Evolutionary conservation across 75 land plant genomes (phyloP).

Genomic region (Pinus albicaulis): DNA sequence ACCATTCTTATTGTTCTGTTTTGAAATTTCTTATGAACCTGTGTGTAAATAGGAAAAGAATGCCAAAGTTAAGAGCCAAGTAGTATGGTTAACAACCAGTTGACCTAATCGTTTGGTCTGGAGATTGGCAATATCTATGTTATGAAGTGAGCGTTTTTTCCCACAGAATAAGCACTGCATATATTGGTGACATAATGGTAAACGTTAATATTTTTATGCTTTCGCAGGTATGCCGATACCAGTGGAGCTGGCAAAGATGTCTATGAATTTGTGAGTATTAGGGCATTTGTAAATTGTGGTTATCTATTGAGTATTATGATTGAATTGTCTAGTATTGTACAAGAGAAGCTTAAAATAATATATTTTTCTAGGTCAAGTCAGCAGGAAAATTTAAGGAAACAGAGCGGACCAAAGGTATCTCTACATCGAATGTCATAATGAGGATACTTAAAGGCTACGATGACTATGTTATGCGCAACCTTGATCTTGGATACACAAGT

Average conservation of each 20-base stretch:
- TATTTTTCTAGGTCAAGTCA: constrained; percentile 33
- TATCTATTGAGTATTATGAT: background rate
- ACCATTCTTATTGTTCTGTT: no score
- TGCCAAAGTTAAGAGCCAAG: no score
- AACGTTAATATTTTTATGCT: no score
- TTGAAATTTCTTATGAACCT: no score
- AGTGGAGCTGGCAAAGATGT: constrained; percentile 45
- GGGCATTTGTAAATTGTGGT: background rate
- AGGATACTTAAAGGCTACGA: constrained; percentile 48
- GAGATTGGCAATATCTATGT: no score
- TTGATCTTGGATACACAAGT: constrained; percentile 54
- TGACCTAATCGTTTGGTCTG: no score
- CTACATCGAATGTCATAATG: constrained; percentile 51
- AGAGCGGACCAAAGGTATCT: constrained; percentile 37
- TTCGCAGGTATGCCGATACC: constrained; percentile 45
- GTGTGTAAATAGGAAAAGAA: no score
- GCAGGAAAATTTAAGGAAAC: constrained; percentile 45
- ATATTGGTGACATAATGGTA: no score
- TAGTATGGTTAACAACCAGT: no score
- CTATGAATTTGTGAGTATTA: constrained; percentile 43
- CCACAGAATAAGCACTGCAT: no score
- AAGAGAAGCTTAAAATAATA: background rate
- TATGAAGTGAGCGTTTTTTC: no score
- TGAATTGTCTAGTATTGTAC: background rate
- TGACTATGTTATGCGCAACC: constrained; percentile 52